A percentile compares a stretch with the other conserved stretches of the same genome.
phyloP scores from a whole-genome alignment of 2,329 filamentous ascomycete genomes.

The Fusarium stilboides region DNA sequence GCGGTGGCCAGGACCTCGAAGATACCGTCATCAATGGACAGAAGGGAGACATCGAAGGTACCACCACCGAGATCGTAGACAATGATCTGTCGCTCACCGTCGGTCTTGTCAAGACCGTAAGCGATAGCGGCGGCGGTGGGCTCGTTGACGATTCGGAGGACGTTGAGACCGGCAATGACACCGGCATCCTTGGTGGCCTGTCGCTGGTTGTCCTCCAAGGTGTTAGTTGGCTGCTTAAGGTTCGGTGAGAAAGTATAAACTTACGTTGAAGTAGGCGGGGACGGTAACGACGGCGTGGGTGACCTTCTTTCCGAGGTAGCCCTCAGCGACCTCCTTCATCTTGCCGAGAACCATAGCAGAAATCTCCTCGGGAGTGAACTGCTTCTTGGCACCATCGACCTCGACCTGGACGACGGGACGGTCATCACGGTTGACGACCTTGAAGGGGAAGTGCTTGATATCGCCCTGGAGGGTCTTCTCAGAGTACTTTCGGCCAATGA shows the following conservation, averaged over 20 bases:
- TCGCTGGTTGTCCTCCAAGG: constrained; percentile 83
- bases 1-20: constrained; percentile 96
- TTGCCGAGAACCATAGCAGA: constrained; percentile 86
- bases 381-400: constrained; percentile 75
- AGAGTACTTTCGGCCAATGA: constrained; percentile 86
- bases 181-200: constrained; percentile 97
- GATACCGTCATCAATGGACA: constrained; percentile 91
- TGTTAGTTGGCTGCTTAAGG: constrained; percentile 41
- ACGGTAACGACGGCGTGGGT: constrained; percentile 94
- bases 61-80: constrained; percentile 95
- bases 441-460: constrained; percentile 99
- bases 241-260: constrained; percentile 26
- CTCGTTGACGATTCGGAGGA: constrained; percentile 97
- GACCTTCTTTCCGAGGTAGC: constrained; percentile 85
- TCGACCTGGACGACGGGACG: constrained; percentile 89
- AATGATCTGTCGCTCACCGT: constrained; percentile 88
- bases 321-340: constrained; percentile 88
- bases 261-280: constrained; percentile 92
- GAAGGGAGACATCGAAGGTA: constrained; percentile 94
- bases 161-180: constrained; percentile 91
- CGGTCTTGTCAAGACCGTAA: constrained; percentile 91
- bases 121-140: constrained; percentile 95
- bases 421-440: constrained; percentile 88
- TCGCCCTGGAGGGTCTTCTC: constrained; percentile 93
- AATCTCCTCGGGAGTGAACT: constrained; percentile 85